Conservation (phyloP, 108 stramenopile species). For the Fragilaria radians region DNA sequence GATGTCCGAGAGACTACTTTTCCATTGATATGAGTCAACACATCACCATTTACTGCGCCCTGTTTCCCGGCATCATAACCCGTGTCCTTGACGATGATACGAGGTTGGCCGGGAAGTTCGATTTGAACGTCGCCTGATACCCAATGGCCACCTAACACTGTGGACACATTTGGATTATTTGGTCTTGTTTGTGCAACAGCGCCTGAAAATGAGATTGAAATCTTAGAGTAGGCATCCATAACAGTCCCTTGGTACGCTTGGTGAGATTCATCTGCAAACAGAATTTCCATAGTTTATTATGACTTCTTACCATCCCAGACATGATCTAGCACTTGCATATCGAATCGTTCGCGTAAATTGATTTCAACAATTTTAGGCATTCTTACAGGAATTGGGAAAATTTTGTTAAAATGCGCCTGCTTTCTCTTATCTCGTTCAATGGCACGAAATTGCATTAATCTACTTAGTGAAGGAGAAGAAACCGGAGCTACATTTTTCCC, state of each 20-base stretch:
- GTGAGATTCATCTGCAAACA: no score
- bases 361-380: conserved; percentile 56
- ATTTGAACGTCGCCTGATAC: conserved; percentile 11
- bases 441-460: neutral
- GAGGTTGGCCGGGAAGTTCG: conserved; percentile 11
- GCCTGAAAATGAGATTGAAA: conserved; percentile 20
- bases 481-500: neutral
- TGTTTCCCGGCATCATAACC: conserved; percentile 50
- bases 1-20: neutral
- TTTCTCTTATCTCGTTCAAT: conserved; percentile 8
- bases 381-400: conserved; percentile 56
- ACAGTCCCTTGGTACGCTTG: conserved; percentile 49
- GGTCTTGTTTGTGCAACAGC: conserved; percentile 27
- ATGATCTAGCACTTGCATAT: conserved; percentile 43
- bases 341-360: conserved; percentile 12
- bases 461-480: neutral
- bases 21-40: conserved; percentile 60
- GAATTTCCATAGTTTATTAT: no score
- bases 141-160: neutral
- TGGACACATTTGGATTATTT: conserved; percentile 16
- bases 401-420: conserved; percentile 25
- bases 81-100: conserved; percentile 37
- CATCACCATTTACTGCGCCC: conserved; percentile 67
- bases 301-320: conserved; percentile 39
- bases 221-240: conserved; percentile 49